Percentiles rank a stretch among this genome's conserved stretches.
These are phyloP conservation scores for Pseudogymnoascus sp. DNA, from an alignment of 2,329 filamentous ascomycete species.

Conservation along the genomic window DNA sequence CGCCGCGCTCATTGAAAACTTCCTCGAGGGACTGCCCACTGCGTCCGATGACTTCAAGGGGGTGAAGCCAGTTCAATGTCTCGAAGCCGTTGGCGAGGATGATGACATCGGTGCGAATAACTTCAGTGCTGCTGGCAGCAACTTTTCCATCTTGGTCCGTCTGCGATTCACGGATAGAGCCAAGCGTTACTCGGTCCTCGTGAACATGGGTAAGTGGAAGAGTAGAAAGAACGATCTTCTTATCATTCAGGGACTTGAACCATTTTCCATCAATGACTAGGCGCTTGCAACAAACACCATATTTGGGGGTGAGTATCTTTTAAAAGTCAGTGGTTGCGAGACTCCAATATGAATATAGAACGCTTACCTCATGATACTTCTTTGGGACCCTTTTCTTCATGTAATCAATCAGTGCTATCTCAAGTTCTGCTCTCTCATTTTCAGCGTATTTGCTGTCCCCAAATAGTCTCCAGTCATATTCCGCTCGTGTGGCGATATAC, in stretches of 20 bases:
- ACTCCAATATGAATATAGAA: not conserved
- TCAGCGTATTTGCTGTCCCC: slow-evolving; percentile 31
- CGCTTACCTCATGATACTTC: slow-evolving; percentile 42
- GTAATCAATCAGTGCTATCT: slow-evolving; percentile 33
- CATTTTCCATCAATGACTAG: slow-evolving; percentile 45
- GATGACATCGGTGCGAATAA: slow-evolving; percentile 46
- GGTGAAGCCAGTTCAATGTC: slow-evolving; percentile 44
- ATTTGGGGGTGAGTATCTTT: slow-evolving; percentile 45
- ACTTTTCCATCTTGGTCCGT: slow-evolving; percentile 10
- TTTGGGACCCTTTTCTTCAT: slow-evolving; percentile 41
- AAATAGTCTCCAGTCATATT: slow-evolving; percentile 40
- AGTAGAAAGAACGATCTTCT: slow-evolving; percentile 44
- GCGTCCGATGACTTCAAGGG: slow-evolving; percentile 41
- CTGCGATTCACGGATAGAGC: slow-evolving; percentile 40
- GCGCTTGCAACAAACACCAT: slow-evolving; percentile 48
- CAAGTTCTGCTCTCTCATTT: slow-evolving; percentile 33
- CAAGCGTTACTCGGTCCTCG: slow-evolving; percentile 40
- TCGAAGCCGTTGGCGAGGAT: slow-evolving; percentile 51
- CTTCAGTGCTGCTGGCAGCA: slow-evolving; percentile 21
- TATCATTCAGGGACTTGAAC: slow-evolving; percentile 39
- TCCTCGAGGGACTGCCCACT: slow-evolving; percentile 40
- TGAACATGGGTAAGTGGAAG: slow-evolving; percentile 39
- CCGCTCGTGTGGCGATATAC: slow-evolving; percentile 32
- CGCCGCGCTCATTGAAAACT: slow-evolving; percentile 45
- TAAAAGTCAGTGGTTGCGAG: not conserved